phyloP scores from a whole-genome alignment of 768 basidiomycete species.

The Rhizopogon salebrosus region DNA sequence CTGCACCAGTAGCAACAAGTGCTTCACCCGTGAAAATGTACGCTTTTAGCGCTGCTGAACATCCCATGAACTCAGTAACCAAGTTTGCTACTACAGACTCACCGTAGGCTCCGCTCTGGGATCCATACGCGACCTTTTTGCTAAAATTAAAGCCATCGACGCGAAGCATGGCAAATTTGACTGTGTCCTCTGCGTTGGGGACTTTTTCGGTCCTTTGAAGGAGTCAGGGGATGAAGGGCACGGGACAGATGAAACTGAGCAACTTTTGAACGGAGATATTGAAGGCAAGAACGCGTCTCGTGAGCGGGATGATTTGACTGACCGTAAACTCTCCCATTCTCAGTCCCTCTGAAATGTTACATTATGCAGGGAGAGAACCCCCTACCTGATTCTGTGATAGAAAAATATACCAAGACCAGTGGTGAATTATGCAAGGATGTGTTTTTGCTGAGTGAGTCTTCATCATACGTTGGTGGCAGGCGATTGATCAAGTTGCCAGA shows the following conservation, averaged over 20 bases:
- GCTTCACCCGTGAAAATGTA: constrained; percentile 27
- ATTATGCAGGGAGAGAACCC: constrained; percentile 84
- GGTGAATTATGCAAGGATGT: constrained; percentile 82
- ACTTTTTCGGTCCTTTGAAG: constrained; percentile 71
- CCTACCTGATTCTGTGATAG: constrained; percentile 66
- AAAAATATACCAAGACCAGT: constrained; percentile 68
- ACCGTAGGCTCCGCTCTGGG: constrained; percentile 80
- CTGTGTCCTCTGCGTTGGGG: constrained; percentile 74
- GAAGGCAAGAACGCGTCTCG: constrained; percentile 43
- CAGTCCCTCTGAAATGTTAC: constrained; percentile 88
- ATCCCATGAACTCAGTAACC: constrained; percentile 3
- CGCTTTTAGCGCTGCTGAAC: constrained; percentile 5
- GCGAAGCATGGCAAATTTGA: constrained; percentile 93
- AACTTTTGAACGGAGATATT: constrained; percentile 62
- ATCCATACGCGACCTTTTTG: constrained; percentile 65
- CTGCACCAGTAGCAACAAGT: constrained; percentile 2
- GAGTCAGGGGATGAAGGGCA: constrained; percentile 22
- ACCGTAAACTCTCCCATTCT: constrained; percentile 7
- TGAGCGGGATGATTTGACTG: not conserved
- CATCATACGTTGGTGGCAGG: not conserved
- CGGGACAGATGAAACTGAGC: constrained; percentile 46
- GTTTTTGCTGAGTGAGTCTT: constrained; percentile 72
- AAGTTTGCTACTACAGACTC: constrained; percentile 35
- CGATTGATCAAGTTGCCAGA: constrained; percentile 35
- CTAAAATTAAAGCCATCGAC: constrained; percentile 81